phyloP scores from a whole-genome alignment of 2,329 filamentous ascomycete species.

The Neopestalotiopsis rosae region DNA sequence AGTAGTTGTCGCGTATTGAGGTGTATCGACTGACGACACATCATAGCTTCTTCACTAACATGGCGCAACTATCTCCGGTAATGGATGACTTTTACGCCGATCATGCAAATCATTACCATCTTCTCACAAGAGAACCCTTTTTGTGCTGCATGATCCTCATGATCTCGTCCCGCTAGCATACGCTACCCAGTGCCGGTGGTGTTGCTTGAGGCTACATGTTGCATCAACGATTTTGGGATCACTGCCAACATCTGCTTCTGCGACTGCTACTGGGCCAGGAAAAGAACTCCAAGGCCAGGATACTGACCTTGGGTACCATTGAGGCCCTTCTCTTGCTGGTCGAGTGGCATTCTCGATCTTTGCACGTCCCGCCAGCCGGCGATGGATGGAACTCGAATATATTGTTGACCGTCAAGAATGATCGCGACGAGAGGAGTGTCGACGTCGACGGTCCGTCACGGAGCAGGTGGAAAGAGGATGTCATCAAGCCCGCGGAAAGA shows the following conservation, averaged over 20 bases:
- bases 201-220: background rate
- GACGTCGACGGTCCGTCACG: slow-evolving; percentile 8
- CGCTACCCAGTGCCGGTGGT: background rate
- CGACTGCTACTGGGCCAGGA: slow-evolving; percentile 60
- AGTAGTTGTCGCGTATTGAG: background rate
- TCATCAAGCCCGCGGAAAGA: slow-evolving; percentile 57
- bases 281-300: slow-evolving; percentile 53
- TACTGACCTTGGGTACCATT: slow-evolving; percentile 55
- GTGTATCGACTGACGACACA: background rate
- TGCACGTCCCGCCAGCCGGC: slow-evolving; percentile 57
- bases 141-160: background rate
- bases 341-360: slow-evolving; percentile 60
- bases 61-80: background rate
- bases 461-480: slow-evolving; percentile 52
- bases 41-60: background rate
- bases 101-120: background rate
- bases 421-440: slow-evolving; percentile 25
- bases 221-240: background rate
- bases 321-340: slow-evolving; percentile 59
- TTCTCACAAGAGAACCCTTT: background rate
- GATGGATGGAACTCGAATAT: slow-evolving; percentile 63
- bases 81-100: slow-evolving; percentile 3
- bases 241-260: background rate
- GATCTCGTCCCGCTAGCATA: background rate
- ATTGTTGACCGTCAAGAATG: slow-evolving; percentile 46